Evolutionary conservation across 192 early-diverging fungal species (phyloP).

Genomic region (Entomortierella parvispora): DNA sequence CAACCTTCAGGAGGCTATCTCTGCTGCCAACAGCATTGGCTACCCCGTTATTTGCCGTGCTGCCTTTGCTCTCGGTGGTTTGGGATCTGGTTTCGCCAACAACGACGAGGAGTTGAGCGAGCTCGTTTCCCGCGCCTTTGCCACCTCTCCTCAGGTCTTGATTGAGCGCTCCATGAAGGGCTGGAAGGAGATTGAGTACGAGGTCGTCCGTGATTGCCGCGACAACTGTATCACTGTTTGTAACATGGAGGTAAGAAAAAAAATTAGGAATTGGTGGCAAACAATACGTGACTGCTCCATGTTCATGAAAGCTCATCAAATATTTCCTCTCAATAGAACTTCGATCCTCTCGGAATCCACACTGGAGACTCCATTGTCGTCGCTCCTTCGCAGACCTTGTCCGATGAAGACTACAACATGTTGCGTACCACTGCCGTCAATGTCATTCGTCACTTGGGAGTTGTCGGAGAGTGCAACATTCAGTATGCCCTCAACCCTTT

Average conservation of each 20-base stretch:
- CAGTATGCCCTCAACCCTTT: constrained; percentile 98
- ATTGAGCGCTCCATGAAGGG: constrained; percentile 99
- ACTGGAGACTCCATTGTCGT: constrained; percentile 99
- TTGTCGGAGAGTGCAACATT: constrained; percentile 99
- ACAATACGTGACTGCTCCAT: background rate
- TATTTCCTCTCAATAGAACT: constrained; percentile 69
- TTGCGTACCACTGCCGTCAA: constrained; percentile 95
- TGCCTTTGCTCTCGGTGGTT: constrained; percentile 95
- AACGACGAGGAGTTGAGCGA: constrained; percentile 84
- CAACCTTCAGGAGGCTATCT: constrained; percentile 86
- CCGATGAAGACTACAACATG: constrained; percentile 99
- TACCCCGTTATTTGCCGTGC: constrained; percentile 97
- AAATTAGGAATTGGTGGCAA: background rate
- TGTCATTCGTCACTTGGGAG: constrained; percentile 96
- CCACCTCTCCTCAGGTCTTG: constrained; percentile 92
- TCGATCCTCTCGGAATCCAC: constrained; percentile 98
- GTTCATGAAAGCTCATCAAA: background rate
- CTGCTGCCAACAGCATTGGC: constrained; percentile 87
- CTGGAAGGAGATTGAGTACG: constrained; percentile 99
- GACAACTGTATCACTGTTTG: constrained; percentile 99
- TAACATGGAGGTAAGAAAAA: constrained; percentile 88
- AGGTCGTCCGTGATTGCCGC: constrained; percentile 93
- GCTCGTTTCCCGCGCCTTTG: constrained; percentile 89
- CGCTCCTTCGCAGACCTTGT: constrained; percentile 96
- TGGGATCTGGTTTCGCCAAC: constrained; percentile 97